A percentile compares a stretch with the other conserved stretches of the same genome.
Conservation (phyloP, 225 moss, liverwort and hornwort genomes). For the Antitrichia curtipendula region DNA sequence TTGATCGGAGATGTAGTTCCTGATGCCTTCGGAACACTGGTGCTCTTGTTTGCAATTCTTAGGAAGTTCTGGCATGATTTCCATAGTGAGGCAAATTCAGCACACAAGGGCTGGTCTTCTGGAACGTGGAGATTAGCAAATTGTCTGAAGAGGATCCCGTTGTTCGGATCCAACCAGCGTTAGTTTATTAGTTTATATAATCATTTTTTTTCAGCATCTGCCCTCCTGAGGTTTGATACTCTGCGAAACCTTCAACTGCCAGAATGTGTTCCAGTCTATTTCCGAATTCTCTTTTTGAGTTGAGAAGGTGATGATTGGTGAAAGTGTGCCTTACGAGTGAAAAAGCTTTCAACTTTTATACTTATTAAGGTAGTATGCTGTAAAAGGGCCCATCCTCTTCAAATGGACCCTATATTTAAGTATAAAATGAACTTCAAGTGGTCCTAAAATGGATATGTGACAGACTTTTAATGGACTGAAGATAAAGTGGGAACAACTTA, state of each 20-base stretch:
- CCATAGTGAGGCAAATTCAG: background rate
- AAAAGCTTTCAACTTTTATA: background rate
- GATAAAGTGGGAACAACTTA: too few relatives aligned
- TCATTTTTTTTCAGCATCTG: background rate
- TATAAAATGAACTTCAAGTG: too few relatives aligned
- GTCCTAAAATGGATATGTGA: too few relatives aligned
- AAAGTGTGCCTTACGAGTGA: background rate
- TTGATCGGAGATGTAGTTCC: background rate
- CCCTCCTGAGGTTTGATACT: background rate
- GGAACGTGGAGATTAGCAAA: constrained; percentile 1
- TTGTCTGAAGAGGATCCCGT: background rate
- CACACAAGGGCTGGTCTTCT: background rate
- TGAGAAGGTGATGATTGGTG: background rate
- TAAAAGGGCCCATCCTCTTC: too few relatives aligned
- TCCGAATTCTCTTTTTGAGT: background rate
- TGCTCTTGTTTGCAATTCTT: background rate
- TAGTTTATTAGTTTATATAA: background rate
- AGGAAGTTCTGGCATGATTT: background rate
- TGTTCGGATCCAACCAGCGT: background rate
- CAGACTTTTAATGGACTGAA: too few relatives aligned
- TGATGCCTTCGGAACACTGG: background rate
- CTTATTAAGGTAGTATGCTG: too few relatives aligned
- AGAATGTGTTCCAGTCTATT: background rate
- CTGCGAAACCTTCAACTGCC: background rate
- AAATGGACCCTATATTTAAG: too few relatives aligned